A percentile compares a stretch with the other conserved stretches of the same genome.
Evolutionary conservation across 192 early-diverging fungal species (phyloP).

Genomic region (Haplosporangium gracile): DNA sequence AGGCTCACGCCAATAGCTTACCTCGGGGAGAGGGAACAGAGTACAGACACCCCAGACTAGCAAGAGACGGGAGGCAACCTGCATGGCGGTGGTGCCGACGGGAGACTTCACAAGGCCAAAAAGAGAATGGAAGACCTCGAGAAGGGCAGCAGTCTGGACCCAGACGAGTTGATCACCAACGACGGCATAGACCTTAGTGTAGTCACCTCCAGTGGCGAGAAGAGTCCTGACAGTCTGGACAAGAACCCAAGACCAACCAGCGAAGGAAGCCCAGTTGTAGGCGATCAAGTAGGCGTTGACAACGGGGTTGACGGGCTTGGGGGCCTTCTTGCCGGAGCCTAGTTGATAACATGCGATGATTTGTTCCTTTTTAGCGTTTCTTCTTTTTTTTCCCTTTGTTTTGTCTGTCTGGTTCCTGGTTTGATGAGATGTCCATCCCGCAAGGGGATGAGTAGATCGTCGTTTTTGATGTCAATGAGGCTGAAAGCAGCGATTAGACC

Average conservation of each 20-base stretch:
- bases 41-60: constrained; percentile 87
- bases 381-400: background rate
- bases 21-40: constrained; percentile 74
- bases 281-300: constrained; percentile 78
- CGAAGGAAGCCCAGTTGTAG: constrained; percentile 88
- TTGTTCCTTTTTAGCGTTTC: background rate
- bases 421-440: background rate
- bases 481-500: background rate
- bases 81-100: constrained; percentile 82
- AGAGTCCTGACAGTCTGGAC: constrained; percentile 67
- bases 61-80: constrained; percentile 89
- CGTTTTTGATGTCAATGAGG: background rate
- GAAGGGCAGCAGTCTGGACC: constrained; percentile 86
- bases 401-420: background rate
- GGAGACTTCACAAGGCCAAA: constrained; percentile 87
- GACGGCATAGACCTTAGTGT: constrained; percentile 70
- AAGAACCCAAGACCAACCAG: constrained; percentile 87
- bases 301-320: constrained; percentile 52
- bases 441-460: background rate
- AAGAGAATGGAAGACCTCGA: constrained; percentile 76
- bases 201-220: constrained; percentile 65
- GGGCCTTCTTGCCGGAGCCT: constrained; percentile 47
- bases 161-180: constrained; percentile 73
- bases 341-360: background rate
- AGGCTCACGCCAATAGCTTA: constrained; percentile 1